Conservation (phyloP, 768 basidiomycete species). For the Trametes elegans region DNA sequence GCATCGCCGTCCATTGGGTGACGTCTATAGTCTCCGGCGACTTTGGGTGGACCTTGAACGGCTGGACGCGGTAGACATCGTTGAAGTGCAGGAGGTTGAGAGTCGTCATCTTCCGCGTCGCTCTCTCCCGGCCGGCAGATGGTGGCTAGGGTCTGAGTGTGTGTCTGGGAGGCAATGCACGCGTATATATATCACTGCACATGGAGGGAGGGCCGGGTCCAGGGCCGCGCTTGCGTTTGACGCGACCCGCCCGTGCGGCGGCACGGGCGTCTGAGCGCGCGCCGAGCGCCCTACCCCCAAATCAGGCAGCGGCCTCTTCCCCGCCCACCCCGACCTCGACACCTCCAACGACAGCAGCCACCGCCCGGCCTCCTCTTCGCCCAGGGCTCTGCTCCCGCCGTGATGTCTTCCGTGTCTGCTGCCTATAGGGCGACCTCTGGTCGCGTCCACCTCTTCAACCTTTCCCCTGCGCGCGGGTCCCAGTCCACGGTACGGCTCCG, state of each 20-base stretch:
- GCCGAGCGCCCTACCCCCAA: background rate
- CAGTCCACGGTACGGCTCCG: slow-evolving; percentile 59
- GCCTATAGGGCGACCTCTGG: slow-evolving; percentile 39
- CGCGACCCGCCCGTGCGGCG: background rate
- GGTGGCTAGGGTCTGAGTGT: background rate
- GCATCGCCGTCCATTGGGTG: slow-evolving; percentile 75
- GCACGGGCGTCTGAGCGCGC: background rate
- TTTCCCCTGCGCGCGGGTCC: slow-evolving; percentile 68
- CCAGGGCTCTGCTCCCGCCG: background rate
- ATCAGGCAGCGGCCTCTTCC: slow-evolving; percentile 4
- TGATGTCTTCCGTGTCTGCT: slow-evolving; percentile 36
- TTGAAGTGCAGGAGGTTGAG: slow-evolving; percentile 68
- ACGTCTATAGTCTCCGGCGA: slow-evolving; percentile 75
- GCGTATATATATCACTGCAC: background rate
- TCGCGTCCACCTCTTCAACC: slow-evolving; percentile 63
- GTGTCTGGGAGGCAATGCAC: background rate
- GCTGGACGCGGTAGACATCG: slow-evolving; percentile 79
- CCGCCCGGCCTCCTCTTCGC: background rate
- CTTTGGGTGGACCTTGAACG: slow-evolving; percentile 60
- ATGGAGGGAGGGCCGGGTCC: slow-evolving; percentile 6
- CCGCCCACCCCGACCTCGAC: slow-evolving; percentile 4
- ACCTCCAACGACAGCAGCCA: background rate
- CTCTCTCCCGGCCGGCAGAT: background rate
- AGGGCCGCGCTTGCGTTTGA: background rate
- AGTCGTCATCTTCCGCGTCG: slow-evolving; percentile 30